Conservation (phyloP, 176 grass and related monocot genomes). For the Musa itinerans region DNA sequence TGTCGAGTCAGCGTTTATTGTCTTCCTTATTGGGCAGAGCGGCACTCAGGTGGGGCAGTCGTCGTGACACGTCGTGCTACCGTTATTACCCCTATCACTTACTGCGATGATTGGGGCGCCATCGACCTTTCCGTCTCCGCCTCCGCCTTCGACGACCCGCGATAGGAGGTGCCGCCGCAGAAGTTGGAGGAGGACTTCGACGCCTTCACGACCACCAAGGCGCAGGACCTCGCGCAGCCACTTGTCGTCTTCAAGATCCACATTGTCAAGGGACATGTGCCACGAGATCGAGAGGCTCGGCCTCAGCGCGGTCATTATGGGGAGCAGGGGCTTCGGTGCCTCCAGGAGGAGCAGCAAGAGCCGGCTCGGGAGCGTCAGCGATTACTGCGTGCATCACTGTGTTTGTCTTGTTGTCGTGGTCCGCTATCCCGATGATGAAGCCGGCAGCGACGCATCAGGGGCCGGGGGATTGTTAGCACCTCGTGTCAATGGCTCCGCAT, state of each 20-base stretch:
- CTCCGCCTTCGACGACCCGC: not conserved
- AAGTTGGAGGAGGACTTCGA: conserved; percentile 2
- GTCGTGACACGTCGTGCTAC: too few species aligned
- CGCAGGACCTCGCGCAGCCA: not conserved
- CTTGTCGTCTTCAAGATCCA: conserved; percentile 8
- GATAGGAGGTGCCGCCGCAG: not conserved
- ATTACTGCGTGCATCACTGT: not conserved
- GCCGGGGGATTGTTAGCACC: not conserved
- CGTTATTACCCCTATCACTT: too few species aligned
- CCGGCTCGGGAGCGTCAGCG: conserved; percentile 3
- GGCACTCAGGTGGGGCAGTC: too few species aligned
- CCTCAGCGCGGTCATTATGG: conserved; percentile 4
- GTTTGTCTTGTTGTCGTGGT: conserved; percentile 2
- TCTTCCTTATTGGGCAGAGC: too few species aligned
- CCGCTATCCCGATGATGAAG: conserved; percentile 6
- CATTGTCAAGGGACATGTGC: conserved; percentile 8
- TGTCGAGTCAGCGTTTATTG: too few species aligned
- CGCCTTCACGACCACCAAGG: conserved; percentile 2
- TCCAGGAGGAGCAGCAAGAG: not conserved
- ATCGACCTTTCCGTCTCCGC: conserved; percentile 2
- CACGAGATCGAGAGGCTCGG: conserved; percentile 5
- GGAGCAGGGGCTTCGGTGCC: conserved; percentile 2
- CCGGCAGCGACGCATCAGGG: not conserved
- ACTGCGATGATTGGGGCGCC: not conserved
- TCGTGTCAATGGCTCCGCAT: not conserved